Conservation (phyloP, 1,284 basidiomycete species). For the Thecaphora thlaspeos region DNA sequence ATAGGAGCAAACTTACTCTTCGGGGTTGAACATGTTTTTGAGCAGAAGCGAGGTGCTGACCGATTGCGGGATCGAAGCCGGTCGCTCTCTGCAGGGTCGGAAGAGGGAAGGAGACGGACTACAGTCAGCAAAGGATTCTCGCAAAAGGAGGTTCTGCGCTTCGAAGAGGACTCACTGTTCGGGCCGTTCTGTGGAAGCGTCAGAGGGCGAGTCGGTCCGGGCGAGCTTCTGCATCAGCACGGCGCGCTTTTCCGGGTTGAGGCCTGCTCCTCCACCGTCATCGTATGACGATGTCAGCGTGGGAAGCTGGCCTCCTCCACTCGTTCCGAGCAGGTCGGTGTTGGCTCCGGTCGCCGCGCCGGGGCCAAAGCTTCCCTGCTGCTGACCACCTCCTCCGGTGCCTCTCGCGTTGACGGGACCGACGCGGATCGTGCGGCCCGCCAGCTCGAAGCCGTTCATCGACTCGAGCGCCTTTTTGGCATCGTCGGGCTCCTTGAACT, state of each 20-base stretch:
- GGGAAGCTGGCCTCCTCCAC: constrained; percentile 22
- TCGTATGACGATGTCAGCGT: constrained; percentile 45
- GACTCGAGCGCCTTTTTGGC: constrained; percentile 67
- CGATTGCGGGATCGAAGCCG: constrained; percentile 68
- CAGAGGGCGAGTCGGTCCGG: constrained; percentile 22
- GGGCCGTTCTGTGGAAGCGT: neutral
- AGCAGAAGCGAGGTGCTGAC: constrained; percentile 68
- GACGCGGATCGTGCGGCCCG: constrained; percentile 78
- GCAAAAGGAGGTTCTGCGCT: no score
- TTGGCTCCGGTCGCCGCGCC: constrained; percentile 6
- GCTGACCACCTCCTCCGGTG: constrained; percentile 9
- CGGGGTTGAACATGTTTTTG: constrained; percentile 95
- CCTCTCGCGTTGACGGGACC: constrained; percentile 49
- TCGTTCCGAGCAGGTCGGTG: constrained; percentile 5
- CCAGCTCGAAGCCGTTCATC: constrained; percentile 81
- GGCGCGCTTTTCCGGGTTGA: constrained; percentile 46
- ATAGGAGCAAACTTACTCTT: constrained; percentile 67
- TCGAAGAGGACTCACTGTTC: neutral
- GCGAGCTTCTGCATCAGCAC: constrained; percentile 56
- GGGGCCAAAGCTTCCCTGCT: neutral
- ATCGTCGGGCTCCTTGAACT: constrained; percentile 66
- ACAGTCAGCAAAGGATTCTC: no score
- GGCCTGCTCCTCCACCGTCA: constrained; percentile 52
- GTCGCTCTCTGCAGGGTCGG: constrained; percentile 11
- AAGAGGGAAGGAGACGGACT: neutral